These are phyloP conservation scores for Coleophoma crateriformis DNA, from an alignment of 2,329 filamentous ascomycete species.

Conservation along the genomic window DNA sequence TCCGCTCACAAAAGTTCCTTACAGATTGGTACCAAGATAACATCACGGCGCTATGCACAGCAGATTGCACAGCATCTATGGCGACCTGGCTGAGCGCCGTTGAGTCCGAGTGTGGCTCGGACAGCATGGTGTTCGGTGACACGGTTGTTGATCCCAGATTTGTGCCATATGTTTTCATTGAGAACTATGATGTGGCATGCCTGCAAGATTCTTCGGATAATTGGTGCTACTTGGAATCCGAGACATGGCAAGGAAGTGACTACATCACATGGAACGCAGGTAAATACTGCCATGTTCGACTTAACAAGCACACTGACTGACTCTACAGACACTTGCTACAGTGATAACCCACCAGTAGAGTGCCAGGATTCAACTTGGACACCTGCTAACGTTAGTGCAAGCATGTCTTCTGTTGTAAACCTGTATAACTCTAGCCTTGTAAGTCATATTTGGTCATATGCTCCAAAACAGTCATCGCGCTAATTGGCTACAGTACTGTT, in stretches of 20 bases:
- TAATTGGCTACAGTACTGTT: slow-evolving; percentile 9
- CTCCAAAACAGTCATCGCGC: not conserved
- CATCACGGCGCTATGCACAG: slow-evolving; percentile 4
- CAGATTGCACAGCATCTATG: slow-evolving; percentile 23
- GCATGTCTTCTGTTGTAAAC: slow-evolving; percentile 8
- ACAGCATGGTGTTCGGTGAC: not conserved
- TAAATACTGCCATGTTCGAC: too few relatives aligned
- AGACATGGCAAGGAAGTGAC: slow-evolving; percentile 13
- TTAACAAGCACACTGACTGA: too few relatives aligned
- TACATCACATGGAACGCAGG: slow-evolving; percentile 3
- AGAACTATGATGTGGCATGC: slow-evolving; percentile 11
- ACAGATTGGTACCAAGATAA: slow-evolving; percentile 3
- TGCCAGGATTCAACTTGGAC: slow-evolving; percentile 6
- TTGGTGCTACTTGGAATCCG: slow-evolving; percentile 12
- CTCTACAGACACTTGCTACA: not conserved
- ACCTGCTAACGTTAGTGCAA: slow-evolving; percentile 2
- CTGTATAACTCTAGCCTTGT: slow-evolving; percentile 5
- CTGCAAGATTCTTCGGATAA: slow-evolving; percentile 6
- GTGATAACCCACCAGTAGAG: not conserved
- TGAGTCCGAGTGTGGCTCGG: slow-evolving; percentile 3
- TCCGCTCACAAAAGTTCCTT: not conserved
- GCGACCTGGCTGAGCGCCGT: slow-evolving; percentile 21
- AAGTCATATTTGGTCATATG: not conserved
- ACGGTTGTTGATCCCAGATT: not conserved
- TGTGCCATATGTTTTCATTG: not conserved